Conservation (phyloP, 2,329 filamentous ascomycete genomes). For the Calycina herbarum region DNA sequence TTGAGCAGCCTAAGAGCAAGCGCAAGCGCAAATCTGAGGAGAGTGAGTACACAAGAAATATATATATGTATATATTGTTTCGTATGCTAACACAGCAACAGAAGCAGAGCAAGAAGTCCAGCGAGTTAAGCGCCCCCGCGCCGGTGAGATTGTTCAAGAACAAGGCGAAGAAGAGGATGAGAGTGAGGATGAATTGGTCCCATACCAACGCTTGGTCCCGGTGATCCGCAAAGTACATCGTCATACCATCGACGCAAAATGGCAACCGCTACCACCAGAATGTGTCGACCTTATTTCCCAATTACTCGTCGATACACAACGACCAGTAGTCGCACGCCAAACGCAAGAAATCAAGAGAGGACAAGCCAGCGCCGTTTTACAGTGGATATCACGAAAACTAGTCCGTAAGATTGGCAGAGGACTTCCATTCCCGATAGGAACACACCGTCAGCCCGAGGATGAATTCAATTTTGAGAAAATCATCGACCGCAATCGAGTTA, state of each 20-base stretch:
- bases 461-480: slow-evolving; percentile 68
- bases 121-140: slow-evolving; percentile 10
- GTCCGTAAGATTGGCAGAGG: slow-evolving; percentile 57
- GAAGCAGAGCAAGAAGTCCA: slow-evolving; percentile 10
- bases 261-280: slow-evolving; percentile 56
- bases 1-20: slow-evolving; percentile 3
- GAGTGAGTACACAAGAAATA: slow-evolving; percentile 9
- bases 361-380: slow-evolving; percentile 52
- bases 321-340: slow-evolving; percentile 60
- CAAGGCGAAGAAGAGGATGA: slow-evolving; percentile 14
- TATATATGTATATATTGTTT: background rate
- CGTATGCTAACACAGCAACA: slow-evolving; percentile 1
- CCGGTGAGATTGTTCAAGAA: slow-evolving; percentile 9
- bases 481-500: slow-evolving; percentile 54
- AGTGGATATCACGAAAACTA: slow-evolving; percentile 55
- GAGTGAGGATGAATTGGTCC: slow-evolving; percentile 14
- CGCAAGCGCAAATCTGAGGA: slow-evolving; percentile 20
- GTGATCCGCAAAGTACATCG: slow-evolving; percentile 57
- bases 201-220: slow-evolving; percentile 53
- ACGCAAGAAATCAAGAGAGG: slow-evolving; percentile 45
- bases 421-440: slow-evolving; percentile 65
- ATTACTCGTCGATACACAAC: slow-evolving; percentile 59
- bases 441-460: slow-evolving; percentile 49
- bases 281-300: slow-evolving; percentile 56
- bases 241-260: slow-evolving; percentile 67